Evolutionary conservation across 129 eudicot genomes (phyloP), one percentile per base, ranked within the genome.

Genomic region (Chrysanthemum makinoi): DNA sequence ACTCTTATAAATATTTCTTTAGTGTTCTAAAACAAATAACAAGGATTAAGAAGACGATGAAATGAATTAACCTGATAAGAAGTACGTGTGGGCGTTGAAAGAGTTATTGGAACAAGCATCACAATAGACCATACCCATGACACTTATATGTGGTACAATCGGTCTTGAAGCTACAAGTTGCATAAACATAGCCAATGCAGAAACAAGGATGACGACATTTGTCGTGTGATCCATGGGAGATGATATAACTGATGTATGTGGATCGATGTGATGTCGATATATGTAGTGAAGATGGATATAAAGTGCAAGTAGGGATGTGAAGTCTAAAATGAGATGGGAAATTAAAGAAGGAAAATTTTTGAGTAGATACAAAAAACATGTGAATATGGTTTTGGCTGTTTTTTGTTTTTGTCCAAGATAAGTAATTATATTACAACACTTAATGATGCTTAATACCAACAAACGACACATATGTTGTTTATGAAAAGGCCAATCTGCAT

Each of bases 101-200:
- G 87, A 72, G 75, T 88, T 87, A 43, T 87, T 83, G 75, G 82
- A 81, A 82, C 98, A 93, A 39, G 80, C 68, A 59, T 93, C 98
- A 81, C 96, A 93, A 49, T 83, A 89, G 43, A 92, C 96, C 72
- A 81, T 85, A 44, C 96, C 96, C 95, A 89, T 89, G 35, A 92
- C 95, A 63, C 88, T 85, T 77, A 92, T 85, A 73, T 81, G 91
- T 33, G 80, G 80, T 50, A 39, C 19, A 26, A 19, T 55, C 14
- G 83, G 65, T 71, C 75, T 89, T 56, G 75, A 24, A 69, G 75
- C 64, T 60, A 62, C 89, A 75, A 80, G 78, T 70, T 75, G 86
- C 22, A 61, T 16, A 67, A 75, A 66, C 79, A 53, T 72, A 70
- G 20, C 69, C 47, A 70, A 4, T 49, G 72, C 9, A 43, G 54